Evolutionary conservation across 2,329 filamentous ascomycete genomes (phyloP).

Genomic region (Acrocalymma vagum): DNA sequence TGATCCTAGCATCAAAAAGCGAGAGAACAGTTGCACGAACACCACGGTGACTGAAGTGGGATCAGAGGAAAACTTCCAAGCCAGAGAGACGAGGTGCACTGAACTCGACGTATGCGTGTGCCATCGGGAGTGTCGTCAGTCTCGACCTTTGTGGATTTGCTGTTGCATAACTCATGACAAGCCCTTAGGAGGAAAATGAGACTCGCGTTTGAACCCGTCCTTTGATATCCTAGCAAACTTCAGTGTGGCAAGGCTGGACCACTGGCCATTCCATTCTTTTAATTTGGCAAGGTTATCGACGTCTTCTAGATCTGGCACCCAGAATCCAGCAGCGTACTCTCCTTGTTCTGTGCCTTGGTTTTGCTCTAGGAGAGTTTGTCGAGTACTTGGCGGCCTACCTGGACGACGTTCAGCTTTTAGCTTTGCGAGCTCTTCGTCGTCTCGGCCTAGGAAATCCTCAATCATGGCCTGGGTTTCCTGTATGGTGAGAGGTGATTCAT

Average conservation of each 20-base stretch:
- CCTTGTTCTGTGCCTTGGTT: slow-evolving; percentile 75
- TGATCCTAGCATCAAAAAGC: no score
- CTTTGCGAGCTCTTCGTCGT: slow-evolving; percentile 74
- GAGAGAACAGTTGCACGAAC: no score
- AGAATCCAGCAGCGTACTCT: slow-evolving; percentile 85
- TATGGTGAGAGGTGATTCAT: slow-evolving; percentile 55
- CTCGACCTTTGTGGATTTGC: no score
- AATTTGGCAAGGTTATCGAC: slow-evolving; percentile 71
- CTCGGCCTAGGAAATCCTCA: slow-evolving; percentile 61
- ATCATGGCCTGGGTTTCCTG: slow-evolving; percentile 64
- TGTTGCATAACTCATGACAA: slow-evolving; percentile 39
- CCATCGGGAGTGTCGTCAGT: no score
- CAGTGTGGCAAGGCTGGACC: slow-evolving; percentile 79
- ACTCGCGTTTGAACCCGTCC: slow-evolving; percentile 70
- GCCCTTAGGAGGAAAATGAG: slow-evolving; percentile 76
- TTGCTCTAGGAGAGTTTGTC: slow-evolving; percentile 79
- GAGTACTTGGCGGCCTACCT: slow-evolving; percentile 79
- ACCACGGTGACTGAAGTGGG: no score
- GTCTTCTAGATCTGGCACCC: slow-evolving; percentile 81
- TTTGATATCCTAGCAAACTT: slow-evolving; percentile 79
- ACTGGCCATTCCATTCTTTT: slow-evolving; percentile 81
- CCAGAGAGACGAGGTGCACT: no score
- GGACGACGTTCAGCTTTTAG: slow-evolving; percentile 76
- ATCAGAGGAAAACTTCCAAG: no score
- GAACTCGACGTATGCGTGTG: no score